A percentile compares a stretch with the other conserved stretches of the same genome.
phyloP scores from a whole-genome alignment of 2,329 filamentous ascomycete species.

The Cadophora gregata region DNA sequence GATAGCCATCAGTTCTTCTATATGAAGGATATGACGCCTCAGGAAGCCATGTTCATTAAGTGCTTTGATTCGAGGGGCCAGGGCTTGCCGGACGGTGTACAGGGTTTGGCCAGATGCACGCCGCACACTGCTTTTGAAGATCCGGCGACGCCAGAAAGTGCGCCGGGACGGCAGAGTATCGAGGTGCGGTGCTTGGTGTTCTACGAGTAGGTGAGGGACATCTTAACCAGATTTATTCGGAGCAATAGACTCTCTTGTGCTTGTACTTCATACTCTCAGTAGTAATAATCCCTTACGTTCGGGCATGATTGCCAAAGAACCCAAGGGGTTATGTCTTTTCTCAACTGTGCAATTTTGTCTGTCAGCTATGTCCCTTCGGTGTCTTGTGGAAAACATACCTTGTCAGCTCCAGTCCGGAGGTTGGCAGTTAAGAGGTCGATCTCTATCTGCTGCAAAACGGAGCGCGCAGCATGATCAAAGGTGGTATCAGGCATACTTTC shows the following conservation, averaged over 20 bases:
- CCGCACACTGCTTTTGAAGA: conserved; percentile 31
- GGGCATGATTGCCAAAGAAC: too few species aligned
- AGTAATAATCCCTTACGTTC: too few species aligned
- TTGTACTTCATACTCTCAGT: too few species aligned
- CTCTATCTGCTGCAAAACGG: too few species aligned
- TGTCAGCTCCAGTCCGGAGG: too few species aligned
- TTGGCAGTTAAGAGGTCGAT: too few species aligned
- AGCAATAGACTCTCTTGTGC: not conserved
- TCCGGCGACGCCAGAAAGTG: conserved; percentile 22
- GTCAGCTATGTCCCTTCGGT: too few species aligned
- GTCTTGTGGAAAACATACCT: too few species aligned
- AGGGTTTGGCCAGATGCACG: conserved; percentile 26
- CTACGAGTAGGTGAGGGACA: conserved; percentile 22
- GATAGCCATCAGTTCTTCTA: conserved; percentile 68
- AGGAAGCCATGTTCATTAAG: conserved; percentile 32
- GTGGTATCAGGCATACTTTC: too few species aligned
- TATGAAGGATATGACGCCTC: conserved; percentile 66
- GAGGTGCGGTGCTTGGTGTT: conserved; percentile 31
- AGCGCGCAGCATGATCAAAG: too few species aligned
- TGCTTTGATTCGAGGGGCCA: conserved; percentile 29
- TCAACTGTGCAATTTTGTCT: too few species aligned
- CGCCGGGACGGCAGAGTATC: conserved; percentile 28
- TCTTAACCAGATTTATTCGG: not conserved
- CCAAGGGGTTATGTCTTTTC: too few species aligned
- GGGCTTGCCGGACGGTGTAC: conserved; percentile 19